Evolutionary conservation across 1,284 basidiomycete genomes (phyloP).

Genomic region (Volvariella surrecta): DNA sequence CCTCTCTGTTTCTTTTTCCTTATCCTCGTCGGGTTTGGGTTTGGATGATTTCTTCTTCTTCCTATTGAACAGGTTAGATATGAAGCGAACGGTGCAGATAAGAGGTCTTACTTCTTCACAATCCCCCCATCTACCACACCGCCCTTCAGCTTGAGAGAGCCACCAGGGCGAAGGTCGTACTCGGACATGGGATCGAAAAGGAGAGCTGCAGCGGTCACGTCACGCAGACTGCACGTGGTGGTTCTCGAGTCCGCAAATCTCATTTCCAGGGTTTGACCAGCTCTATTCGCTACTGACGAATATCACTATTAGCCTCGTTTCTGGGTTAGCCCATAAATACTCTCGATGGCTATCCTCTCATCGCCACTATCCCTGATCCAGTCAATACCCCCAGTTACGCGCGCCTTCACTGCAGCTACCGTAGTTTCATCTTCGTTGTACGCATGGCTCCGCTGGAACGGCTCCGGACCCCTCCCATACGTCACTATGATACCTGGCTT

Average conservation of each 20-base stretch:
- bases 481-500: conserved; percentile 81
- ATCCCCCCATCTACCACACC: conserved; percentile 68
- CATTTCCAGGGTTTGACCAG: too few relatives aligned
- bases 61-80: conserved; percentile 26
- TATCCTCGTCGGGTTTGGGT: conserved; percentile 36
- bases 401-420: conserved; percentile 65
- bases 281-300: not conserved
- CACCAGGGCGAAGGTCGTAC: conserved; percentile 81
- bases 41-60: conserved; percentile 82
- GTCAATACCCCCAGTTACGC: conserved; percentile 74
- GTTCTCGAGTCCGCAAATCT: too few relatives aligned
- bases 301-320: not conserved
- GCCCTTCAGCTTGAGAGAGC: conserved; percentile 86
- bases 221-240: conserved; percentile 2
- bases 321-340: not conserved
- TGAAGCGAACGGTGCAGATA: conserved; percentile 1
- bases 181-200: conserved; percentile 51
- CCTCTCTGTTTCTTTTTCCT: conserved; percentile 31
- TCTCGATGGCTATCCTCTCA: conserved; percentile 64
- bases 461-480: conserved; percentile 48
- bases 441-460: conserved; percentile 49
- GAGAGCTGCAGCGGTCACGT: conserved; percentile 14
- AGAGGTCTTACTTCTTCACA: conserved; percentile 67
- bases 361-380: conserved; percentile 60
- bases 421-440: conserved; percentile 58